Base-by-base conservation (phyloP, 192 early-diverging fungal species). In the Gonapodya sp. region DNA sequence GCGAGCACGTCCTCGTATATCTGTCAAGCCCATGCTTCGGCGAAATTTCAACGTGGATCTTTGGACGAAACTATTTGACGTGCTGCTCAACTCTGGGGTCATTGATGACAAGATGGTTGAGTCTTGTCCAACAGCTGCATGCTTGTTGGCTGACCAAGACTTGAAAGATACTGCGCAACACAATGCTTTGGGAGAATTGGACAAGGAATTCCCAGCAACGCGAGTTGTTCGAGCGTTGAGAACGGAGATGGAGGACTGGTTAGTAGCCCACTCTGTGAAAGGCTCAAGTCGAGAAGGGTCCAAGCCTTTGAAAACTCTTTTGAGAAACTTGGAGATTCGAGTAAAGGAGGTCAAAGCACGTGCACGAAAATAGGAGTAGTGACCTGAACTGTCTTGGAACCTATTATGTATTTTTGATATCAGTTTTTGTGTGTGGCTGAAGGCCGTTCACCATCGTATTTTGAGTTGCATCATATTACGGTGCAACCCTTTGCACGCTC, bases 61-160 rank as follows among this genome's bases (percentile, higher is more conserved):
- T 36, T 89, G 88, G 88, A 80, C 78, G 74, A 35, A 73, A 32
- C 73, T 89, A 73, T 89, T 89, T 87, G 88, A 89, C 31, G 79
- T 87, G 35, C 80, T 89, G 36, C 78, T 89, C 36, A 89, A 89
- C 80, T 31, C 83, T 33, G 82, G 85, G 34, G 8, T 16, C 8
- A 78, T 72, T 0, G 79, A 82, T 8, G 80, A 82, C 32, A n/a
- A 31, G 14, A 83, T 18, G 0, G 36, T 85, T 18, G 80, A 78
- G 79, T 24, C 2, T 72, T n/a, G n/a, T n/a, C n/a, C n/a, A n/a
- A n/a, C n/a, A n/a, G n/a, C n/a, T n/a, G n/a, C n/a, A n/a, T n/a
- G n/a, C n/a, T 78, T 64, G 32, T 2, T 16, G 8, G 79, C 31
- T 8, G 75, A 14, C 8, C 31, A 2, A 2, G 79, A 35, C 24